These are phyloP conservation scores for Lactarius tabidus DNA, from an alignment of 768 basidiomycete genomes.

Conservation along the genomic window DNA sequence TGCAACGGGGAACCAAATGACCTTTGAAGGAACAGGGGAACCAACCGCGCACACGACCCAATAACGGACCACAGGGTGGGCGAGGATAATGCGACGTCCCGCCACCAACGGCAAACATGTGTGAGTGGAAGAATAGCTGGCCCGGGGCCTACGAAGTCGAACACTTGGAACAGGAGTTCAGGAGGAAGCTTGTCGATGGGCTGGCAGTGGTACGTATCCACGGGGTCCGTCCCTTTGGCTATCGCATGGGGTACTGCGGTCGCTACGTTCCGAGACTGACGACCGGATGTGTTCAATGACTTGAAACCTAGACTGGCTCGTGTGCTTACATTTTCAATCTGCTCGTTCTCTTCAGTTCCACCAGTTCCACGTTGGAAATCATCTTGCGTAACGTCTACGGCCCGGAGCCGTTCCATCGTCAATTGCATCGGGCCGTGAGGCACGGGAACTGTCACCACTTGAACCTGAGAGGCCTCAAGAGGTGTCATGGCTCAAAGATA, in stretches of 20 bases:
- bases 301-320: neutral
- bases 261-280: neutral
- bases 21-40: conserved; percentile 9
- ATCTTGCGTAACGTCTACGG: conserved; percentile 1
- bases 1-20: neutral
- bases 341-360: neutral
- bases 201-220: neutral
- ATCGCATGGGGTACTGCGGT: conserved; percentile 11
- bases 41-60: neutral
- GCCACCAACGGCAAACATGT: neutral
- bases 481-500: neutral
- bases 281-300: neutral
- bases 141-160: conserved; percentile 1
- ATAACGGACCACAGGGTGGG: conserved; percentile 8
- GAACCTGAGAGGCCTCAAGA: neutral
- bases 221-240: neutral
- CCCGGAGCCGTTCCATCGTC: neutral
- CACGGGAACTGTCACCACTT: neutral
- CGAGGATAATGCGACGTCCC: neutral
- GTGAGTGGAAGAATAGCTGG: neutral
- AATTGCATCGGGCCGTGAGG: neutral
- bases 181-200: neutral
- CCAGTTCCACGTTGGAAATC: neutral
- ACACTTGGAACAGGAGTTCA: conserved; percentile 3
- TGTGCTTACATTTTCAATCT: neutral